Percentiles rank a stretch among this genome's conserved stretches.
Conservation (phyloP, 139 green algal genomes). For the Chlorella ohadii region DNA sequence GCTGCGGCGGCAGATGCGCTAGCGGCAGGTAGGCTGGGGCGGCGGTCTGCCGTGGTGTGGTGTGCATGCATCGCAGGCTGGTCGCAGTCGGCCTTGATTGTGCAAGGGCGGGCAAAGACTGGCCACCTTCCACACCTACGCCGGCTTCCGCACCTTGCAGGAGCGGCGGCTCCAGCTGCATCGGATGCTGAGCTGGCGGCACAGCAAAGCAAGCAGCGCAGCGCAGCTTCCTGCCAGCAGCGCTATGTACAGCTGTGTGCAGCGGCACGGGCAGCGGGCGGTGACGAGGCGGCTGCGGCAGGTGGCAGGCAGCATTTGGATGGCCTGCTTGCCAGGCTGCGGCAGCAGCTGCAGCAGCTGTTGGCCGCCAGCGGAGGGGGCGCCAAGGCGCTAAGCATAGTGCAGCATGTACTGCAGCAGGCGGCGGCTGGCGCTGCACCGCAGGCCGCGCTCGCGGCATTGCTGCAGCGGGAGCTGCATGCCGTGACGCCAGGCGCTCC, state of each 20-base stretch:
- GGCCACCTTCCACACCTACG: background rate
- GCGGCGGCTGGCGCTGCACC: background rate
- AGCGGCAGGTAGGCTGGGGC: conserved; percentile 36
- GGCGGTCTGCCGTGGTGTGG: background rate
- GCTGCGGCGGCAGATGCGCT: conserved; percentile 42
- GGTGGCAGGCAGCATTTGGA: background rate
- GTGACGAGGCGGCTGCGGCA: too few species aligned
- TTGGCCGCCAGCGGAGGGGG: background rate
- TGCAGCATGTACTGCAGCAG: background rate
- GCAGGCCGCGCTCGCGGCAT: background rate
- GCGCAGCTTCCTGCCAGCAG: background rate
- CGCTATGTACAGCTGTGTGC: conserved; percentile 12
- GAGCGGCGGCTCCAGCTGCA: background rate
- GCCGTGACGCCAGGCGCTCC: background rate
- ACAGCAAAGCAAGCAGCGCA: background rate
- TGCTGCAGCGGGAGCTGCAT: conserved; percentile 5
- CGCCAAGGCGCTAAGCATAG: background rate
- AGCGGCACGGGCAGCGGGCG: background rate
- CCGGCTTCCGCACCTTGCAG: background rate
- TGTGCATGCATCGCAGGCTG: too few species aligned
- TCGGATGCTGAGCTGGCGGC: background rate
- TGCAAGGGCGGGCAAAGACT: too few species aligned
- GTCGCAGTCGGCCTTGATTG: too few species aligned
- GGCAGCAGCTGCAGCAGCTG: conserved; percentile 9
- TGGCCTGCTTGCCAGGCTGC: background rate